These are phyloP conservation scores for Uronychia binucleata DNA, from an alignment of 73 alveolate genomes.

Conservation along the genomic window DNA sequence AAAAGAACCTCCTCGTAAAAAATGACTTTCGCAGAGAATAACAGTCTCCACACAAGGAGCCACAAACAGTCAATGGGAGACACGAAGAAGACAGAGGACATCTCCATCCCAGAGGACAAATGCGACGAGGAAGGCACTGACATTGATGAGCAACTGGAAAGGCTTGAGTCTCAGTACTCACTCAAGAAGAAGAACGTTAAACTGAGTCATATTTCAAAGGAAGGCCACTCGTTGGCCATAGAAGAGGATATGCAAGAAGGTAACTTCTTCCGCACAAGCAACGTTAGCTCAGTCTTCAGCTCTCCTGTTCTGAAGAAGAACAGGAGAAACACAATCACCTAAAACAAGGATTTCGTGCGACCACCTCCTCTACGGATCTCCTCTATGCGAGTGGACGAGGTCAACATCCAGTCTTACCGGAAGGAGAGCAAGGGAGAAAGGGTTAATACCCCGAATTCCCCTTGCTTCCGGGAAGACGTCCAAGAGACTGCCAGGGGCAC, in stretches of 20 bases:
- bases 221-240: not conserved
- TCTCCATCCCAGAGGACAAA: not conserved
- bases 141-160: not conserved
- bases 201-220: not conserved
- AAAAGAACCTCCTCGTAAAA: not conserved
- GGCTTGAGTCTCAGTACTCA: not conserved
- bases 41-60: not conserved
- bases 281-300: not conserved
- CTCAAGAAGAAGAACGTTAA: not conserved
- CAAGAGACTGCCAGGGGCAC: too few relatives aligned
- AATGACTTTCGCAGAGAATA: not conserved
- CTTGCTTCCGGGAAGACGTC: too few relatives aligned
- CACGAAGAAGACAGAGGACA: not conserved
- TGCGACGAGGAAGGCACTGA: not conserved
- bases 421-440: too few relatives aligned
- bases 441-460: too few relatives aligned
- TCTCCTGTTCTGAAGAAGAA: not conserved
- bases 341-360: too few relatives aligned
- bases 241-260: not conserved
- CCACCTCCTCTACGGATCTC: not conserved
- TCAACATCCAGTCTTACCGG: not conserved
- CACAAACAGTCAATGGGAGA: not conserved
- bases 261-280: not conserved
- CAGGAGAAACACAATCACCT: not conserved
- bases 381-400: not conserved